Conservation (phyloP, 345 rosid genomes). For the Eucalyptus polybractea region DNA sequence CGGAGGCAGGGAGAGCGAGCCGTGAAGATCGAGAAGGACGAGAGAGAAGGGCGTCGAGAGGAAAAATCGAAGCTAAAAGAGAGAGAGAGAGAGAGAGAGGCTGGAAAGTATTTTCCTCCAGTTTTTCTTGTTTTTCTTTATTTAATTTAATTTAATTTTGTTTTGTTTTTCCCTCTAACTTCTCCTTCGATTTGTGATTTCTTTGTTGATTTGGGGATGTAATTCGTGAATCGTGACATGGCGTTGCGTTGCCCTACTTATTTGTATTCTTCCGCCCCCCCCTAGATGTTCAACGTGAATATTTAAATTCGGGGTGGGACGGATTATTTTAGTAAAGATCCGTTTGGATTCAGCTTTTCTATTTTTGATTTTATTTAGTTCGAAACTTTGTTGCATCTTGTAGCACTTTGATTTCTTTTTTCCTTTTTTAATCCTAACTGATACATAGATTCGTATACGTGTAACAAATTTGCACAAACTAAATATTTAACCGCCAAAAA, state of each 20-base stretch:
- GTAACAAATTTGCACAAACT: too few relatives aligned
- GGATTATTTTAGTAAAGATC: background rate
- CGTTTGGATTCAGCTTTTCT: background rate
- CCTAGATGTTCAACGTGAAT: background rate
- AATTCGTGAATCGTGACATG: background rate
- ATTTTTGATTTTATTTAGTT: background rate
- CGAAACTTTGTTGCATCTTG: background rate
- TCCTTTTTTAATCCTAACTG: rapidly evolving
- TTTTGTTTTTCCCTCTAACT: background rate
- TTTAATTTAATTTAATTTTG: rapidly evolving
- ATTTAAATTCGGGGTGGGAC: background rate
- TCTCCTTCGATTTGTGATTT: background rate
- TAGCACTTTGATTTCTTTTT: background rate
- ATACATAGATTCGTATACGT: background rate
- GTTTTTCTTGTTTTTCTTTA: background rate
- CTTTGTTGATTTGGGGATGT: background rate
- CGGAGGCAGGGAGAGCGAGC: background rate
- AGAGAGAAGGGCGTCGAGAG: background rate
- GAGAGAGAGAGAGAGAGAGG: conserved; percentile 20
- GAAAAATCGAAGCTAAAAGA: background rate
- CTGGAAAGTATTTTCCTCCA: background rate
- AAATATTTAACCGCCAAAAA: too few relatives aligned
- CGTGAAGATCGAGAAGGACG: conserved; percentile 18
- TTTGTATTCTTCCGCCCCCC: background rate
- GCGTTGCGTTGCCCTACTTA: background rate